Conservation (phyloP, 257 asterid species). For the Paulownia fortunei region DNA sequence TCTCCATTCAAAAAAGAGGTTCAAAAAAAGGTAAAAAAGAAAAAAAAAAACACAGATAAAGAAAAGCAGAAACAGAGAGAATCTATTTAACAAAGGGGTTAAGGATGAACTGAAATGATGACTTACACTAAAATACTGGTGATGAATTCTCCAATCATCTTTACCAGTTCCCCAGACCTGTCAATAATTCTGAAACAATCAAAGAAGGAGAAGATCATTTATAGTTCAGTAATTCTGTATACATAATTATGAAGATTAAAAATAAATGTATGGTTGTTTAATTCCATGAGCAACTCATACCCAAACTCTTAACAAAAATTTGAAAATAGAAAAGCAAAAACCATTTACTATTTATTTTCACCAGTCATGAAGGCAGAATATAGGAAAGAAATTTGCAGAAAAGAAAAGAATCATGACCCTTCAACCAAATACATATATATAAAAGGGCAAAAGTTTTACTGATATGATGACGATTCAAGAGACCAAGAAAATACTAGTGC, state of each 20-base stretch:
- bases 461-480: background rate
- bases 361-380: background rate
- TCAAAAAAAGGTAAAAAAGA: conserved; percentile 2
- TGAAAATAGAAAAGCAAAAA: background rate
- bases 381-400: conserved; percentile 17
- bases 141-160: conserved; percentile 81
- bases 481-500: background rate
- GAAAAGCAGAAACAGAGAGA: conserved; percentile 36
- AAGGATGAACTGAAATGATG: background rate
- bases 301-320: background rate
- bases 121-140: conserved; percentile 68
- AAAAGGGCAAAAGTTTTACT: background rate
- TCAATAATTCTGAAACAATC: conserved; percentile 24
- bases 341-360: background rate
- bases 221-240: background rate
- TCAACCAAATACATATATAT: background rate
- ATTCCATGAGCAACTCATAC: conserved; percentile 19
- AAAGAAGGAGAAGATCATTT: conserved; percentile 1
- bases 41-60: conserved; percentile 20
- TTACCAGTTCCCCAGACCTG: conserved; percentile 15
- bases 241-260: conserved; percentile 1
- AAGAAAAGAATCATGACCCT: conserved; percentile 26
- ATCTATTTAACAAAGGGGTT: conserved; percentile 29
- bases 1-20: conserved; percentile 10
- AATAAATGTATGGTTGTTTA: conserved; percentile 6